phyloP scores from a whole-genome alignment of 441 rosid genomes.

The Monsonia emarginata region DNA sequence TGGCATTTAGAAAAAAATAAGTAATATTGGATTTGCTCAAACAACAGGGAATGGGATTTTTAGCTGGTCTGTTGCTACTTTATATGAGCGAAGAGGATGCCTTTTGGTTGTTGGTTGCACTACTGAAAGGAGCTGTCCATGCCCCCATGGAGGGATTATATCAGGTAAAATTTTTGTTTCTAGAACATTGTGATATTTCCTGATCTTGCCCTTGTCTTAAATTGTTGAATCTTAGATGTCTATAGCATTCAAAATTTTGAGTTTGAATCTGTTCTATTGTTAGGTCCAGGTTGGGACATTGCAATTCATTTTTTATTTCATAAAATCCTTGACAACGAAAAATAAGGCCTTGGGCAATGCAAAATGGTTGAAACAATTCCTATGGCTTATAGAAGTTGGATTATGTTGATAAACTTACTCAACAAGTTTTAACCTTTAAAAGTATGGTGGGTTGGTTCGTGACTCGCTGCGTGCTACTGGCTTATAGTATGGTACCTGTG shows the following conservation, averaged over 20 bases:
- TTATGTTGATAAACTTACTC: too few relatives aligned
- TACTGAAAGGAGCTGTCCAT: slow-evolving; percentile 91
- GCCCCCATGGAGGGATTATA: slow-evolving; percentile 96
- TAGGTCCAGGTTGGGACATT: too few relatives aligned
- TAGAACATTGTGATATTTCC: not conserved
- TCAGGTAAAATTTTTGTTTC: slow-evolving; percentile 39
- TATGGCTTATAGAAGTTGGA: not conserved
- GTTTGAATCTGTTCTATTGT: too few relatives aligned
- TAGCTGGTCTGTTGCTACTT: slow-evolving; percentile 84
- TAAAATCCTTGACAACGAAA: too few relatives aligned
- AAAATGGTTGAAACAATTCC: not conserved
- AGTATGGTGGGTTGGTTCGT: too few relatives aligned
- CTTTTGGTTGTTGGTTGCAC: slow-evolving; percentile 88
- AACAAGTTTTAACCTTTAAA: too few relatives aligned
- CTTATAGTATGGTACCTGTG: not conserved
- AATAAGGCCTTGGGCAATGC: not conserved
- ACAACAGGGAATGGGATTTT: slow-evolving; percentile 86
- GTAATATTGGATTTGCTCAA: slow-evolving; percentile 12
- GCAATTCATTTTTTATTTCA: too few relatives aligned
- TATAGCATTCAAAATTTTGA: not conserved
- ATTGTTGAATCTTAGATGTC: not conserved
- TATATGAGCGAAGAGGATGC: slow-evolving; percentile 98
- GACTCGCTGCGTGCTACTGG: not conserved
- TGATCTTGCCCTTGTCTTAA: not conserved
- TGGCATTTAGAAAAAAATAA: not conserved